Base-by-base conservation (phyloP, 805 yeast species). In the Sugiyamaella floridensis region DNA sequence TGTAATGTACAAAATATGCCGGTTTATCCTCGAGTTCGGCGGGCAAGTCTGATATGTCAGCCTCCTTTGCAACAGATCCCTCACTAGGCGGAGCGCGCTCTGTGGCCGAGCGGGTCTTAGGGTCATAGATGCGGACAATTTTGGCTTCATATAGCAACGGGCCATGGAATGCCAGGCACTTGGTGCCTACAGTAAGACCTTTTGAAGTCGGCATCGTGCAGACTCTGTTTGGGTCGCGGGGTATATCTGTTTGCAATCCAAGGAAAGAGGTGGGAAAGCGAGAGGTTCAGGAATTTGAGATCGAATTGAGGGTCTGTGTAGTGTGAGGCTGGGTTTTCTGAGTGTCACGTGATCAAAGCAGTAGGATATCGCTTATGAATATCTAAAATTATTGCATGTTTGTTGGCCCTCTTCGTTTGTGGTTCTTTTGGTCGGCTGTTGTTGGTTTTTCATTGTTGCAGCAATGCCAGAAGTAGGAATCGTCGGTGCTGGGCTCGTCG, bases 401-500 rank as follows among this genome's bases (percentile, higher is more conserved):
- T n/a, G n/a, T n/a, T n/a, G n/a, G n/a, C n/a, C n/a, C n/a, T n/a
- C n/a, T n/a, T n/a, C n/a, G n/a, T n/a, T n/a, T n/a, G n/a, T n/a
- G n/a, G n/a, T n/a, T n/a, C n/a, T 22, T 22, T 22, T 22, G 6
- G 6, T 32, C 37, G 4, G 4, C n/a, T 32, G 37, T 32, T 22
- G 26, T 3, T 22, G 26, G 6, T 22, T 22, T 6, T 22, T 22
- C 6, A 22, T 22, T 22, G 3, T 22, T 3, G 3, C 26, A 22
- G 37, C 4, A 5, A 32, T 32, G 37, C 12, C 37, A 14, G 37
- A 32, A 32, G 41, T 63, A 15, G 64, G 59, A 2, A 61, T 90
- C 28, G 78, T 90, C 15, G 97, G 97, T 1, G 96, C 93, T 0
- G 97, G 97, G 0, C 79, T 87, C 5, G 97, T 90, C 1, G 97